Evolutionary conservation across 495 filamentous ascomycete species (phyloP), one percentile per base, ranked within the genome.

Genomic region (Niebla homalea): DNA sequence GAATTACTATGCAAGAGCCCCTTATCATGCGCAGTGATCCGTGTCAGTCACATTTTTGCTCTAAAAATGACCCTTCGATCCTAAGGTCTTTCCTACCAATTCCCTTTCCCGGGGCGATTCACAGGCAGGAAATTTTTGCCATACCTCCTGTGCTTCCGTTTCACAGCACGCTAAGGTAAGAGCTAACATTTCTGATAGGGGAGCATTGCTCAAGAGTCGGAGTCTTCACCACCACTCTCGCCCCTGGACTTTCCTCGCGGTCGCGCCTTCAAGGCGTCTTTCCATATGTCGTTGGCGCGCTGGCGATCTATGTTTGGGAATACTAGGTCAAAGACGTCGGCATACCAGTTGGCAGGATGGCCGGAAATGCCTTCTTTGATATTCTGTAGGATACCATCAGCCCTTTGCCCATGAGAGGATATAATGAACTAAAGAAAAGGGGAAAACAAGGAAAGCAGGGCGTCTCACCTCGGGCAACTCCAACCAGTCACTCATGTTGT

Each of bases 291-390:
- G 62, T 84, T 87, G 53, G 83, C 89, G 51, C 76, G 65, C 35
- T 83, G 72, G 49, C 68, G 69, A 68, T 97, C 85, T 3, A 97
- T 68, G 59, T 84, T 70, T 36, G 83, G 79, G 70, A 99, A 99
- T 49, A 95, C 83, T 23, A 96, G 69, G 44, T 89, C 77, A 64
- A 94, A 97, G 26, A 97, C 86, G 46, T 97, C 90, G 8, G 76
- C 77, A 72, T 96, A 99, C 93, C 93, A 99, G 64, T 73, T 80
- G 20, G 83, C 89, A 0, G 93, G 81, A 53, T 80, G 80, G 59
- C 93, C 93, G 61, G 94, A 84, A 52, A 99, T 81, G 53, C 85
- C 89, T 60, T 92, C 73, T 65, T 97, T 97, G 71, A 99, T 97
- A 59, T 96, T 96, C 93, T 98, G 58, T 53, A 38, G 35, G 46